These are phyloP conservation scores for Aspergillus baeticus DNA, from an alignment of 495 filamentous ascomycete genomes.

Conservation along the genomic window DNA sequence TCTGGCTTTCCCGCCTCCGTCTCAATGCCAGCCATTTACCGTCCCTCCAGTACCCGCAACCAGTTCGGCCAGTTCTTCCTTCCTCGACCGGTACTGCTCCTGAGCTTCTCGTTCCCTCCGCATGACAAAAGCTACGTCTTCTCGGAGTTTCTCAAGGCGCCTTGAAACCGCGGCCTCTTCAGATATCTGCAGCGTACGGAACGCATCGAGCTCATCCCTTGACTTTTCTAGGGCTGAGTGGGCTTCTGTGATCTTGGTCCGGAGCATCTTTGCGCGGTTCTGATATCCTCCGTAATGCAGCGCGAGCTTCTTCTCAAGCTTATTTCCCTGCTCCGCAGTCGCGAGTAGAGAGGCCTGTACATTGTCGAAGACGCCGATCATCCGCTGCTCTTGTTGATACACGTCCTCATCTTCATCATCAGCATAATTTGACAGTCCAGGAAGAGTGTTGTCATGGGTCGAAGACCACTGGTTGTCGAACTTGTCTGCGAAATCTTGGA, in stretches of 20 bases:
- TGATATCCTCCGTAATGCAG: conserved; percentile 88
- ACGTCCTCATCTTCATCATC: conserved; percentile 59
- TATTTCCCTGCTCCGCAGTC: conserved; percentile 75
- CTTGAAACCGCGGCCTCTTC: conserved; percentile 73
- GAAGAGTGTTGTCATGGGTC: conserved; percentile 59
- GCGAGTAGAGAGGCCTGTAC: conserved; percentile 68
- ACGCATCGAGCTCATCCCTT: conserved; percentile 68
- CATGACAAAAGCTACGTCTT: conserved; percentile 81
- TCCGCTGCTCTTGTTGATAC: conserved; percentile 47
- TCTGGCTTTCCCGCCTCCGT: not conserved
- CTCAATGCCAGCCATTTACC: conserved; percentile 48
- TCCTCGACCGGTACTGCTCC: conserved; percentile 72
- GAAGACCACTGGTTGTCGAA: conserved; percentile 70
- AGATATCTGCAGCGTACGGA: conserved; percentile 69
- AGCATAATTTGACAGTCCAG: conserved; percentile 75
- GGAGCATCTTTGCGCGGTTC: conserved; percentile 76
- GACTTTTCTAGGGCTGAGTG: conserved; percentile 73
- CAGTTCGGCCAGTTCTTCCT: conserved; percentile 73
- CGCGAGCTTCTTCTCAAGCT: conserved; percentile 89
- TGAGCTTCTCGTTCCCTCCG: conserved; percentile 87
- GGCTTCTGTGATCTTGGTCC: conserved; percentile 78
- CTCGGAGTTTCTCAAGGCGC: conserved; percentile 71
- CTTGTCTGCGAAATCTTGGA: conserved; percentile 51
- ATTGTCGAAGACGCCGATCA: conserved; percentile 46
- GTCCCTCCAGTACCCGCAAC: conserved; percentile 33